phyloP scores from a whole-genome alignment of 2,329 filamentous ascomycete species.

The Hypocrella siamensis region DNA sequence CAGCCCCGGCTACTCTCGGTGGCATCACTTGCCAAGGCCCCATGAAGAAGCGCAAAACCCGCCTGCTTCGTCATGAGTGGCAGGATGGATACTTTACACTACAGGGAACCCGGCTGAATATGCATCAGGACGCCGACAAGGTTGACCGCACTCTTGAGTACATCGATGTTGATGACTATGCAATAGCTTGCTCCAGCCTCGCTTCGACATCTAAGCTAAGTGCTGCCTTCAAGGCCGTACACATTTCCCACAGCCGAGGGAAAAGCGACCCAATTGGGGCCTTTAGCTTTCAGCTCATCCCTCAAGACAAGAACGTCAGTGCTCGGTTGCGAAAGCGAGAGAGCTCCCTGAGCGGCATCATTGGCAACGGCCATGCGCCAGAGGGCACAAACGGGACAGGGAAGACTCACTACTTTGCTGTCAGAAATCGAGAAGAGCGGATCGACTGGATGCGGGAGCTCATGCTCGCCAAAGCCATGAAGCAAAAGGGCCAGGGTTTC shows the following conservation, averaged over 20 bases:
- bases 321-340: conserved; percentile 37
- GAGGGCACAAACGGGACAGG: conserved; percentile 44
- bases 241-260: conserved; percentile 37
- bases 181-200: conserved; percentile 67
- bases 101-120: conserved; percentile 55
- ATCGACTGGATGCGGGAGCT: conserved; percentile 97
- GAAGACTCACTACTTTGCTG: conserved; percentile 90
- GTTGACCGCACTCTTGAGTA: conserved; percentile 52
- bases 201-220: conserved; percentile 67
- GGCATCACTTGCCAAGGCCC: conserved; percentile 62
- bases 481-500: conserved; percentile 70
- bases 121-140: conserved; percentile 49
- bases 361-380: conserved; percentile 12
- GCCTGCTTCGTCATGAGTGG: conserved; percentile 85
- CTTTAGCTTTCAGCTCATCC: conserved; percentile 77
- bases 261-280: conserved; percentile 46
- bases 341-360: conserved; percentile 23
- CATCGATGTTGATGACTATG: conserved; percentile 79
- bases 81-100: conserved; percentile 83
- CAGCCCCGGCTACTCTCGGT: conserved; percentile 19
- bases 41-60: conserved; percentile 89
- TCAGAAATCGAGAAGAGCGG: conserved; percentile 70
- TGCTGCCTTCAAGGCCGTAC: conserved; percentile 72
- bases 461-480: conserved; percentile 78
- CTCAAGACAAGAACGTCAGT: conserved; percentile 40